phyloP scores from a whole-genome alignment of 495 filamentous ascomycete genomes.

The Jackrogersella minutella region DNA sequence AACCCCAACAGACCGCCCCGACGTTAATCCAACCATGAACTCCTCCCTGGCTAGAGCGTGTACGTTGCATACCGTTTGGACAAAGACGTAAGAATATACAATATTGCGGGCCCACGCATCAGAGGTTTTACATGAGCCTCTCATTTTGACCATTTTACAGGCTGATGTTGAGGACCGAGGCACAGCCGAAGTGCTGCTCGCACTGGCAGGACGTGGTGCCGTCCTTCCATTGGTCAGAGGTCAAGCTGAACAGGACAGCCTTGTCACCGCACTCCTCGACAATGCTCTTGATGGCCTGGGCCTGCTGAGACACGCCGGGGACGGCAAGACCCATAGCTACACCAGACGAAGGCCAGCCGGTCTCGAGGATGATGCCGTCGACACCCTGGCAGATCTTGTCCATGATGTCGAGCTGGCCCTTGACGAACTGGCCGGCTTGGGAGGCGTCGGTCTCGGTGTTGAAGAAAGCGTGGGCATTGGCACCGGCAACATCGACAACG shows the following conservation, averaged over 20 bases:
- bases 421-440: conserved; percentile 77
- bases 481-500: conserved; percentile 77
- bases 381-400: conserved; percentile 70
- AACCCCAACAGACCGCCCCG: conserved; percentile 1
- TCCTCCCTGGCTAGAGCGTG: conserved; percentile 18
- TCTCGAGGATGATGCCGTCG: conserved; percentile 81
- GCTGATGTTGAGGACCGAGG: conserved; percentile 45
- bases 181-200: conserved; percentile 82
- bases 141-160: conserved; percentile 22
- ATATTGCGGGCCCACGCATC: conserved; percentile 22
- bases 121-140: background rate
- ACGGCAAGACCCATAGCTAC: conserved; percentile 73
- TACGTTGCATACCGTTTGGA: conserved; percentile 34
- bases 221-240: conserved; percentile 83
- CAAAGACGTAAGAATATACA: conserved; percentile 36
- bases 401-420: conserved; percentile 69
- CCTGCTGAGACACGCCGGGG: conserved; percentile 72
- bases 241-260: conserved; percentile 80
- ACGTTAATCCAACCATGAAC: conserved; percentile 21
- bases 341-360: conserved; percentile 85
- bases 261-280: conserved; percentile 58
- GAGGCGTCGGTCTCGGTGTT: conserved; percentile 68
- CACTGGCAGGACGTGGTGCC: conserved; percentile 69
- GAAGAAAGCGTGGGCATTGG: conserved; percentile 95
- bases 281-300: conserved; percentile 73